Evolutionary conservation across 495 filamentous ascomycete genomes (phyloP).

Genomic region (Penicillium arizonense): DNA sequence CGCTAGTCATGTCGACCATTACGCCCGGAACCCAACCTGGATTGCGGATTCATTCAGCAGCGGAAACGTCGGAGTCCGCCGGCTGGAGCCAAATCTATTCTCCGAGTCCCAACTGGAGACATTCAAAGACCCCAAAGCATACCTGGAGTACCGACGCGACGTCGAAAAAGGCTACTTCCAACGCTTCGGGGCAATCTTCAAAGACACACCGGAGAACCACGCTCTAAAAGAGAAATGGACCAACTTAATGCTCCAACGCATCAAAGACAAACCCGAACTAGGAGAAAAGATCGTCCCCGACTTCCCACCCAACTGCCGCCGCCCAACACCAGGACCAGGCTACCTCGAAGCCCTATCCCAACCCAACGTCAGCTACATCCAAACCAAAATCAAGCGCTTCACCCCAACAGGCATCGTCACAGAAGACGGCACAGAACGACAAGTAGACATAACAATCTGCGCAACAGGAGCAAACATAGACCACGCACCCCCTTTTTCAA

Average conservation of each 20-base stretch:
- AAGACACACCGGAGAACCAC: slow-evolving; percentile 50
- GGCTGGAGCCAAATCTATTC: slow-evolving; percentile 48
- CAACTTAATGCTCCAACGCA: slow-evolving; percentile 47
- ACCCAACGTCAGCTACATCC: slow-evolving; percentile 61
- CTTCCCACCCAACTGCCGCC: slow-evolving; percentile 66
- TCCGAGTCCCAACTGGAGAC: slow-evolving; percentile 46
- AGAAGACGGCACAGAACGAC: slow-evolving; percentile 45
- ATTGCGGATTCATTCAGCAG: slow-evolving; percentile 57
- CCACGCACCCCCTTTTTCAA: slow-evolving; percentile 58
- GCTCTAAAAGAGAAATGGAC: slow-evolving; percentile 50
- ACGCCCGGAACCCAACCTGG: slow-evolving; percentile 67
- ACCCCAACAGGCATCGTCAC: slow-evolving; percentile 57
- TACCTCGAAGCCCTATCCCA: slow-evolving; percentile 69
- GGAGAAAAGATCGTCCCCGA: slow-evolving; percentile 56
- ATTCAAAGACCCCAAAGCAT: slow-evolving; percentile 48
- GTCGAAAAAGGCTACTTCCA: slow-evolving; percentile 57
- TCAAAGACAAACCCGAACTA: slow-evolving; percentile 55
- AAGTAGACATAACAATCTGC: slow-evolving; percentile 63
- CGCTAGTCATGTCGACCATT: slow-evolving; percentile 59
- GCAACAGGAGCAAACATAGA: slow-evolving; percentile 65
- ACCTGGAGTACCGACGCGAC: slow-evolving; percentile 48
- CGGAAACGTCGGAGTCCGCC: slow-evolving; percentile 29
- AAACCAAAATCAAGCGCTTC: slow-evolving; percentile 54
- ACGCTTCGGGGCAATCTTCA: slow-evolving; percentile 55
- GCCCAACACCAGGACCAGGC: slow-evolving; percentile 67